Percentiles rank a stretch among this genome's conserved stretches.
phyloP scores from a whole-genome alignment of 148 eudicot genomes.

The Amaranthus palmeri region DNA sequence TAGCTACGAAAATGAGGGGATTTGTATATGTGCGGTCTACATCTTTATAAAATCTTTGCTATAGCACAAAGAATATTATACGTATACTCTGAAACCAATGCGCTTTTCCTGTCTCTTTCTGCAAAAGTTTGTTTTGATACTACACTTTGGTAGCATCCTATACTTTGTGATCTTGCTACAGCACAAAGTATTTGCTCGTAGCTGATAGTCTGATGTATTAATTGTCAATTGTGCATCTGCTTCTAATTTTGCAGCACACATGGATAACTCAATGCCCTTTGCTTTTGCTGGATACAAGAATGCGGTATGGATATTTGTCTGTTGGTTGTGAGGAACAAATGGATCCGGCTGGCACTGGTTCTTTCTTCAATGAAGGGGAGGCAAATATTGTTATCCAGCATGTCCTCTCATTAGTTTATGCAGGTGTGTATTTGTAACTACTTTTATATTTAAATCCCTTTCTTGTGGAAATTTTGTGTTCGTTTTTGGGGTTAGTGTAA shows the following conservation, averaged over 20 bases:
- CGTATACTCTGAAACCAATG: too few species aligned
- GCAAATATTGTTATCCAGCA: slow-evolving; percentile 77
- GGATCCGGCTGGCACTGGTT: slow-evolving; percentile 94
- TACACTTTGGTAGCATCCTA: too few species aligned
- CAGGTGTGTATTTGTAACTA: slow-evolving; percentile 38
- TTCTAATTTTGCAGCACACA: slow-evolving; percentile 51
- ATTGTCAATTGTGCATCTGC: slow-evolving; percentile 3
- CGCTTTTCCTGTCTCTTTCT: too few species aligned
- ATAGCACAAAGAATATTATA: too few species aligned
- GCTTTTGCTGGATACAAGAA: slow-evolving; percentile 78
- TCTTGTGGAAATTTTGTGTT: background rate
- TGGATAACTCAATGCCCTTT: slow-evolving; percentile 81
- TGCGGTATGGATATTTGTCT: slow-evolving; percentile 70
- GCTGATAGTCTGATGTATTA: background rate
- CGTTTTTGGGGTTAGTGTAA: background rate
- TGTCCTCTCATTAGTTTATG: slow-evolving; percentile 60
- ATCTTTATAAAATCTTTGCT: too few species aligned
- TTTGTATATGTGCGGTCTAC: too few species aligned
- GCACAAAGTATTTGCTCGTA: too few species aligned
- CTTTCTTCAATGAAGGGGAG: slow-evolving; percentile 87
- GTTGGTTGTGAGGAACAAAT: slow-evolving; percentile 79
- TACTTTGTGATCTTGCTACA: too few species aligned
- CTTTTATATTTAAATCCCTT: slow-evolving; percentile 7
- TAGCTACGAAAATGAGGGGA: too few species aligned
- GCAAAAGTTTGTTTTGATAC: too few species aligned